Base-by-base conservation (phyloP, 371 early-diverging fungal species). In the Rhizoclosmatium hyalinum region DNA sequence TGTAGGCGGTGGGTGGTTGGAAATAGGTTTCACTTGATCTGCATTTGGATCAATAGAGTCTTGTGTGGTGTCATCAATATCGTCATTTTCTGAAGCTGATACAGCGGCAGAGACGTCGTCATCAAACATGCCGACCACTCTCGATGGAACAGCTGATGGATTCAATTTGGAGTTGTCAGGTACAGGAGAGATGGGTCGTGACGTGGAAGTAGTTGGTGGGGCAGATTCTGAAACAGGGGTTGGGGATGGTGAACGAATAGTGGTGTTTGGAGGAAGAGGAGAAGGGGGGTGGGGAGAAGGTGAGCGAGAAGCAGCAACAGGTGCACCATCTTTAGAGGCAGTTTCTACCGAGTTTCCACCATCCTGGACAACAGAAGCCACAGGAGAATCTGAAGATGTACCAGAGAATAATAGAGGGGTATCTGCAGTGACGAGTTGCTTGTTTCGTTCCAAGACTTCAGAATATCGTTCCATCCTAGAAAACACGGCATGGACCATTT, bases 401-500 rank as follows among this genome's bases (percentile, higher is more conserved):
- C 41, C 45, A 12, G 14, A 17, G 32, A 32, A 32, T 32, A 32
- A 32, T 12, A n/a, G 44, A 47, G 8, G 19, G 5, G 44, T 24
- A 4, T 17, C 19, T 4, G 5, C 54, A 5, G 44, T 5, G 19
- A 43, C 19, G 0, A 64, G 19, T 17, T 24, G 3, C 5, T n/a
- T 65, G 32, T 74, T 75, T 62, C 74, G 62, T 2, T 73, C 67
- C 10, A 84, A 62, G 0, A 85, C 79, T 32, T 81, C 75, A 2
- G 84, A 76, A 68, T 84, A 85, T 5, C 85, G 72, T 68, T 88
- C 88, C 85, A 88, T 84, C 39, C 84, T 50, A 45, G 84, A 82
- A 68, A 88, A 84, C 8, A 86, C 79, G 43, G 87, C 73, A 67
- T 88, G 85, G 45, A 88, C 73, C 84, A 86, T 86, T 67, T 88